These are phyloP conservation scores for Aspergillus sp. DNA, from an alignment of 2,329 filamentous ascomycete genomes.

Conservation along the genomic window DNA sequence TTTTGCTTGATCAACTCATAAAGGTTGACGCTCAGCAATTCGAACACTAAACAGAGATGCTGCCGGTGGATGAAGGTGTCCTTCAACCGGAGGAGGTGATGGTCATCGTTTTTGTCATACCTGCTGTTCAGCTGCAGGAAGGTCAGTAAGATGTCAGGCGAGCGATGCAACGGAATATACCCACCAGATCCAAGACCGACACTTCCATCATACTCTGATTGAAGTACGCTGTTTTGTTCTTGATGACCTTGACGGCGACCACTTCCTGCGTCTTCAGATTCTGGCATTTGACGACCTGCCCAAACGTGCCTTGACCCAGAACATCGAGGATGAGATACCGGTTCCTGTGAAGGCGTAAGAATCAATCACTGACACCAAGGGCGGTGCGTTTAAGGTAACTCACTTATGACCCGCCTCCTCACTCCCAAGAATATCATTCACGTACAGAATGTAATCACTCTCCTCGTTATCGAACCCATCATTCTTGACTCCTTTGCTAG, in stretches of 20 bases:
- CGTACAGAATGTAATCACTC: conserved; percentile 98
- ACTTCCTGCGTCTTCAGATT: conserved; percentile 98
- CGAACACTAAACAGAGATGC: conserved; percentile 94
- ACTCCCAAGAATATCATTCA: conserved; percentile 96
- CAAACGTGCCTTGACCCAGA: conserved; percentile 94
- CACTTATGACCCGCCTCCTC: conserved; percentile 98
- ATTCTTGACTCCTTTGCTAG: conserved; percentile 97
- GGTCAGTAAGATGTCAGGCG: conserved; percentile 17
- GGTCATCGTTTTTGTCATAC: conserved; percentile 98
- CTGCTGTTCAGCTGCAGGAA: conserved; percentile 80
- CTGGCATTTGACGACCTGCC: conserved; percentile 98
- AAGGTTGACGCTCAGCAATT: conserved; percentile 92
- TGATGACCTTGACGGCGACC: conserved; percentile 97
- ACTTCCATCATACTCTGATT: conserved; percentile 99
- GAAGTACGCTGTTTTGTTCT: conserved; percentile 98
- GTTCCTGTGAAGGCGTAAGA: conserved; percentile 56
- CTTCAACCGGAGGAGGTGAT: conserved; percentile 89
- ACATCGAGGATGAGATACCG: conserved; percentile 97
- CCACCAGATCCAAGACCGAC: conserved; percentile 88
- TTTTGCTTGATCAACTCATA: conserved; percentile 99
- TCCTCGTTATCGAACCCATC: conserved; percentile 99
- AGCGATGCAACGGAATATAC: conserved; percentile 21
- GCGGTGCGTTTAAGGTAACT: conserved; percentile 25
- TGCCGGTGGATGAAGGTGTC: conserved; percentile 98
- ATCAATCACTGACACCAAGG: conserved; percentile 3